These are phyloP conservation scores for Malus asiatica DNA, from an alignment of 306 rosid species.

Conservation along the genomic window DNA sequence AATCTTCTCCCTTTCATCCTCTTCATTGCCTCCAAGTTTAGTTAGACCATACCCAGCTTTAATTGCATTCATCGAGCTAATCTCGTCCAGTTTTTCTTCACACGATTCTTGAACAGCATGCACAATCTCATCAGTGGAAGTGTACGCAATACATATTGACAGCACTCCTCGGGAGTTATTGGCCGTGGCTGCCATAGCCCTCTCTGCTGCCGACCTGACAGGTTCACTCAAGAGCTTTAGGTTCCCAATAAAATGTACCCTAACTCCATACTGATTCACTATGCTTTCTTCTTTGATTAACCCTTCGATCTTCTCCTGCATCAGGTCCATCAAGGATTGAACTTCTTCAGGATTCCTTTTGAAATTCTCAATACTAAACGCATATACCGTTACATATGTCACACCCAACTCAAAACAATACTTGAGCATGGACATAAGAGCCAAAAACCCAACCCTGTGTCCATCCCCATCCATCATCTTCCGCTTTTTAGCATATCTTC, in stretches of 20 bases:
- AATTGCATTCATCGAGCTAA: conserved; percentile 1
- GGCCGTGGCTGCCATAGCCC: conserved; percentile 31
- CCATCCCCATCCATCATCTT: conserved; percentile 21
- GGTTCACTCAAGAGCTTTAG: conserved; percentile 29
- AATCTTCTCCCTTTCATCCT: not conserved
- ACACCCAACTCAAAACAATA: conserved; percentile 32
- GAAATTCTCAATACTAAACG: conserved; percentile 36
- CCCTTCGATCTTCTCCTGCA: conserved; percentile 34
- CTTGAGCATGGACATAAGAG: conserved; percentile 28
- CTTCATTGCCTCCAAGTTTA: not conserved
- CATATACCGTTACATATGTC: conserved; percentile 29
- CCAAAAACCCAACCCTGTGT: conserved; percentile 24
- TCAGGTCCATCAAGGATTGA: conserved; percentile 33
- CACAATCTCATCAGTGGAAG: conserved; percentile 40
- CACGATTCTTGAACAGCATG: conserved; percentile 34
- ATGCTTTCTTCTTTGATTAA: conserved; percentile 27
- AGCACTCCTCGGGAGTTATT: conserved; percentile 25
- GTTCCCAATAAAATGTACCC: conserved; percentile 33
- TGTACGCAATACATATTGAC: conserved; percentile 40
- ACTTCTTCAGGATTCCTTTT: conserved; percentile 31
- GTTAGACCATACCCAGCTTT: conserved; percentile 11
- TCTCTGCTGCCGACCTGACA: conserved; percentile 31
- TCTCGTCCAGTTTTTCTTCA: conserved; percentile 30
- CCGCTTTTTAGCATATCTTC: conserved; percentile 23
- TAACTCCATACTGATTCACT: conserved; percentile 21